A percentile compares a stretch with the other conserved stretches of the same genome.
These are phyloP conservation scores for Paragyromitra xinjiangensis DNA, from an alignment of 495 filamentous ascomycete species.

Conservation along the genomic window DNA sequence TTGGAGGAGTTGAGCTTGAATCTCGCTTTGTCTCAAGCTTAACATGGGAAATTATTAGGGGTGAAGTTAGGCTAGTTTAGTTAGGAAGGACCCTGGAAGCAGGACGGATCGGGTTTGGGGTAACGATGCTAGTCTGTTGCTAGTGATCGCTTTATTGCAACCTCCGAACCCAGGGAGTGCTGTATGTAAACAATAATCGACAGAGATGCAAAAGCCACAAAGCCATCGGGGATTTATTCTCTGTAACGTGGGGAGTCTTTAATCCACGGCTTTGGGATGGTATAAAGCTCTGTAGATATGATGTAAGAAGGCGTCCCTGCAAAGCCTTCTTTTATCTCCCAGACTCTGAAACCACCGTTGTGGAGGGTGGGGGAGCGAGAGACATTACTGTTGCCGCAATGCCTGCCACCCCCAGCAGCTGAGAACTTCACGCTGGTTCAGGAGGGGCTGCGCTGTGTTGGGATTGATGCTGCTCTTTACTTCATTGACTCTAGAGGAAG, in stretches of 20 bases:
- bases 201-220: slow-evolving; percentile 9
- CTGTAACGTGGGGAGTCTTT: neutral
- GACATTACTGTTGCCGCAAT: slow-evolving; percentile 16
- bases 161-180: slow-evolving; percentile 17
- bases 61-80: slow-evolving; percentile 6
- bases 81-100: neutral
- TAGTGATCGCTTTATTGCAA: slow-evolving; percentile 25
- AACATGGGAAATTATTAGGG: slow-evolving; percentile 46
- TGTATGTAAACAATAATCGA: neutral
- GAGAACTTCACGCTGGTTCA: slow-evolving; percentile 4
- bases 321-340: neutral
- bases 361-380: slow-evolving; percentile 1
- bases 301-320: slow-evolving; percentile 8
- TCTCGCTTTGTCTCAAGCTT: slow-evolving; percentile 40
- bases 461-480: slow-evolving; percentile 29
- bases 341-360: slow-evolving; percentile 22
- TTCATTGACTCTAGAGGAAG: slow-evolving; percentile 8
- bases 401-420: slow-evolving; percentile 2
- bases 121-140: slow-evolving; percentile 14
- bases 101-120: slow-evolving; percentile 2
- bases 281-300: neutral
- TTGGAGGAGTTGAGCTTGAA: slow-evolving; percentile 20
- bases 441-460: slow-evolving; percentile 6
- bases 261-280: neutral
- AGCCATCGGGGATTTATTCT: neutral